A percentile compares a stretch with the other conserved stretches of the same genome.
Evolutionary conservation across 768 basidiomycete species (phyloP).

Genomic region (Hortiboletus campestris): DNA sequence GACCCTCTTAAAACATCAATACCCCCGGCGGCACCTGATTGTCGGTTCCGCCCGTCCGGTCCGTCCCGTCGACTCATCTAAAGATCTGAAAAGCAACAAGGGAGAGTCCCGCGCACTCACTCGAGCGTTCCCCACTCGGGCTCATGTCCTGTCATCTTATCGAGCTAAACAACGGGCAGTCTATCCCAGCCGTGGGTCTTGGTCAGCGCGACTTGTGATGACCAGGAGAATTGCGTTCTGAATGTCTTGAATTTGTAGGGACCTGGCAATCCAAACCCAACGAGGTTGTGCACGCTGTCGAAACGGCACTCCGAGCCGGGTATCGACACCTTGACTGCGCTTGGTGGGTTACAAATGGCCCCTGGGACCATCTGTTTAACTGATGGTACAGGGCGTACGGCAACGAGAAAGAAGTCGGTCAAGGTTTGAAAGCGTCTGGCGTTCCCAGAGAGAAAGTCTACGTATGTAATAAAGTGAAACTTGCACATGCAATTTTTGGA

Average conservation of each 20-base stretch:
- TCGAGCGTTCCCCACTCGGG: neutral
- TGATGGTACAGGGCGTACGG: constrained; percentile 49
- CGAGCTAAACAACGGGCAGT: constrained; percentile 59
- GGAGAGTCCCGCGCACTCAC: neutral
- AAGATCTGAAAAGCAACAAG: neutral
- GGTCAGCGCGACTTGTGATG: constrained; percentile 42
- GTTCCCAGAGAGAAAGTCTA: constrained; percentile 74
- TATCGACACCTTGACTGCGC: constrained; percentile 81
- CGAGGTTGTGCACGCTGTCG: constrained; percentile 70
- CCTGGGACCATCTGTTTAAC: constrained; percentile 6
- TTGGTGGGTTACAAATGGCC: constrained; percentile 30
- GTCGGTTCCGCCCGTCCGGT: constrained; percentile 18
- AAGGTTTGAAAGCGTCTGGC: constrained; percentile 74
- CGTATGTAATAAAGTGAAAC: constrained; percentile 34
- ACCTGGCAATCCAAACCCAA: constrained; percentile 81
- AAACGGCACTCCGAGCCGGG: constrained; percentile 71
- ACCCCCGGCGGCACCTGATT: neutral
- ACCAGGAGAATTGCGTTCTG: neutral
- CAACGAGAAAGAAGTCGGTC: constrained; percentile 82
- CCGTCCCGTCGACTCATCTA: constrained; percentile 17
- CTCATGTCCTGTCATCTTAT: constrained; percentile 46
- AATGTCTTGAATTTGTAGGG: constrained; percentile 38
- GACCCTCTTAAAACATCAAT: neutral
- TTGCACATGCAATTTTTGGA: neutral
- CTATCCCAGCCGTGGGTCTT: constrained; percentile 57